Base-by-base conservation (phyloP, 305 asterid genomes). In the Galium porrigens region DNA sequence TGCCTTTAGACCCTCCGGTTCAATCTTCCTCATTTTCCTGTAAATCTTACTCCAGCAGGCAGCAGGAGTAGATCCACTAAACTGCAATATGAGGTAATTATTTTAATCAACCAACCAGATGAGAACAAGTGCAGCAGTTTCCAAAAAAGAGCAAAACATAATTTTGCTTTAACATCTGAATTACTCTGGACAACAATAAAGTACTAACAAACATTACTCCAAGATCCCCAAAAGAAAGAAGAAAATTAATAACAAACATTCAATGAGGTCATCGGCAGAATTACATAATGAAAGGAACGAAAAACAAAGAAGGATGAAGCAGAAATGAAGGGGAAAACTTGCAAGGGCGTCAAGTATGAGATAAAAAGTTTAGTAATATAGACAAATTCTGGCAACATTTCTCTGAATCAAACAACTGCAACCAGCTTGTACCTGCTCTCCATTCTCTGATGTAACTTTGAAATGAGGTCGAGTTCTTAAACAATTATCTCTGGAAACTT, bases 41-140 rank as follows among this genome's bases (percentile, higher is more conserved):
- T 78, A 86, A 67, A 90, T 89, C 76, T 84, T 86, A 66, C 76
- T 86, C 97, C 97, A 88, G 85, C 95, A 86, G 70, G 89, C 87
- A 67, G 86, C 78, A 71, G 97, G 96, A 67, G 86, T 86, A 32
- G 89, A 66, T 66, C 97, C 97, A 62, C 71, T 81, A 76, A 90
- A 84, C 97, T 90, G 90, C 59, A 75, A 71, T 74, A 39, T 27
- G 77, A 66, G 58, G 41, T 63, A 66, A 65, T 46, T 25, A 11
- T 10, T 29, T 58, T 37, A 70, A 48, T 5, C 17, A 11, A 22
- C 59, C 51, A 14, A 64, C 17, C 42, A 39, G 10, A 29, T 29
- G 33, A 4, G 29, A 32, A 30, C 30, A 17, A 14, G 18, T 14
- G 41, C 7, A 27, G 6, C 56, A 32, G 4, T 36, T 32, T 9